A percentile compares a stretch with the other conserved stretches of the same genome.
These are phyloP conservation scores for Leptographium galeiforme DNA, from an alignment of 2,329 filamentous ascomycete genomes.

Conservation along the genomic window DNA sequence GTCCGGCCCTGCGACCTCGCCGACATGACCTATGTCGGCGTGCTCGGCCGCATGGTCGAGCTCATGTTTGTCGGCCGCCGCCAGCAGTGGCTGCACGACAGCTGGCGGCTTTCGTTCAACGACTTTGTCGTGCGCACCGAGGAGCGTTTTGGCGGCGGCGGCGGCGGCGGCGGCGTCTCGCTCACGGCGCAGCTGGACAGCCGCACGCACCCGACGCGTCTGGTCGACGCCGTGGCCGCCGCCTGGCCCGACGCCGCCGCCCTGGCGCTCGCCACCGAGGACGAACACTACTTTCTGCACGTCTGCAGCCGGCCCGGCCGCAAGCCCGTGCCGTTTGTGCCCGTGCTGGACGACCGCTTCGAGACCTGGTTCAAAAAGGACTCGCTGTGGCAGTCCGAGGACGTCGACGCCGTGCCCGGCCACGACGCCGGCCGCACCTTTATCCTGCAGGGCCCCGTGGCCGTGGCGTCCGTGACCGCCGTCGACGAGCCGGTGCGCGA, in stretches of 20 bases:
- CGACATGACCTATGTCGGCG: slow-evolving; percentile 90
- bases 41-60: slow-evolving; percentile 75
- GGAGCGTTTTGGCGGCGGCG: slow-evolving; percentile 82
- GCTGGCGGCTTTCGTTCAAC: slow-evolving; percentile 69
- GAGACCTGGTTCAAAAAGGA: slow-evolving; percentile 99
- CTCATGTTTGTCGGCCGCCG: slow-evolving; percentile 88
- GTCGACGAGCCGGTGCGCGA: slow-evolving; percentile 91
- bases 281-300: slow-evolving; percentile 91
- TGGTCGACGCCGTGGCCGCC: slow-evolving; percentile 69
- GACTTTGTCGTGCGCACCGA: slow-evolving; percentile 96
- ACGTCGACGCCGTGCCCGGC: slow-evolving; percentile 85
- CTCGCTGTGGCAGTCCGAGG: slow-evolving; percentile 97
- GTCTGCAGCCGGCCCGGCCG: slow-evolving; percentile 84
- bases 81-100: slow-evolving; percentile 79
- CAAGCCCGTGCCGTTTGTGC: slow-evolving; percentile 95
- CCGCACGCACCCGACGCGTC: slow-evolving; percentile 79
- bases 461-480: slow-evolving; percentile 76
- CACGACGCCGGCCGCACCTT: slow-evolving; percentile 94
- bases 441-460: slow-evolving; percentile 89
- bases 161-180: slow-evolving; percentile 57
- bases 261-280: slow-evolving; percentile 94
- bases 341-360: slow-evolving; percentile 89
- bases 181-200: slow-evolving; percentile 69
- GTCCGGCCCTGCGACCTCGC: slow-evolving; percentile 77
- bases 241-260: slow-evolving; percentile 75